Base-by-base conservation (phyloP, 805 yeast genomes). In the Candida silvicultrix region DNA sequence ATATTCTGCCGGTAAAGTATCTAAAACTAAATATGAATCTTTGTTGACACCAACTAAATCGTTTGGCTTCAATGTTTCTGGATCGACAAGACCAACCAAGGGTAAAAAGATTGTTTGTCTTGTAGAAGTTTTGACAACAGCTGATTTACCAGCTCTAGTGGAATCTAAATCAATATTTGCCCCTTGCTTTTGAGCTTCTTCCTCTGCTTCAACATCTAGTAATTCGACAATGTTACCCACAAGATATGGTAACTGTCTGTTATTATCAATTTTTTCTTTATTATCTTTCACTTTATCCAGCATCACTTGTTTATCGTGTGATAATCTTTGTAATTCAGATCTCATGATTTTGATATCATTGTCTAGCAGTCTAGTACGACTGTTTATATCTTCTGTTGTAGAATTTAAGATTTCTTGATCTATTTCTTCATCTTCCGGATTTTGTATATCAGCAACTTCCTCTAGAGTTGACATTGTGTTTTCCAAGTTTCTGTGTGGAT, bases 41-140 rank as follows among this genome's bases (percentile, higher is more conserved):
- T 94, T 94, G 67, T 94, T 94, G 45, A 94, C 99, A 59, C 99
- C 99, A 49, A 94, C 95, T 57, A 94, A 74, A 63, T 94, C 99
- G 56, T 95, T 95, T n/a, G 99, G 99, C 66, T 87, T 92, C 56
- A 94, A 75, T n/a, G 75, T 78, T 40, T 80, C 83, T 1, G 97
- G 90, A 57, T 90, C 97, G 19, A 94, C 99, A 44, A 94, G 71
- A 19, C 99, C 99, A 48, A 94, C 86, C 68, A 94, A 78, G 32
- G 99, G 99, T 62, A 94, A 71, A 59, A 94, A 94, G 31, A 94
- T 95, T 3, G 99, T 94, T 63, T 94, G 99, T 62, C 99, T 81
- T 10, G 99, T 94, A 1, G 97, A 88, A 0, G 99, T 94, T 68
- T 94, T 94, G 51, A 94, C 87, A 34, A 94, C 99, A 1, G 99